Evolutionary conservation across 345 rosid species (phyloP), one percentile per base, ranked within the genome.

Genomic region (Carallia brachiata): DNA sequence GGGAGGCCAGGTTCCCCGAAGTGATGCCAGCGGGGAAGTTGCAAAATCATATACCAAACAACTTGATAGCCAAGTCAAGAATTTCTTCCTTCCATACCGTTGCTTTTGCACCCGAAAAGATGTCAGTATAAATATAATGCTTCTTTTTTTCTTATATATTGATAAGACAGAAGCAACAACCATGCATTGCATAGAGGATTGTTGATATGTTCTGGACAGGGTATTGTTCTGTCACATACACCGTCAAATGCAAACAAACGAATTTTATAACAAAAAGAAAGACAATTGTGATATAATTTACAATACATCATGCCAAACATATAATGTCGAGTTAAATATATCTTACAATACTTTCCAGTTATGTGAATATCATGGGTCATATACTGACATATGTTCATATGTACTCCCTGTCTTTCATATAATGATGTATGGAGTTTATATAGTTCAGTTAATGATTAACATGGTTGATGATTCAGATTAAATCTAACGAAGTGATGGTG

Each of bases 81-180:
- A 86, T 28, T 6, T 95, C 6, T 87, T 95, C 73, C 93, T 92
- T 34, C 97, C 97, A 6, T 95, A 88, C 72, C 96, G 92, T 55
- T 89, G 93, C 84, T 92, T 86, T 34, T 92, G 97, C 79, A 79
- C 88, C 12, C 73, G 93, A 54, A 95, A 90, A 67, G 91, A 89
- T n/a, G 99, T 92, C 48, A 28, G 83, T 72, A 32, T 39, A 1
- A 10, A 19, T 27, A 54, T 27, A 54, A 36, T 36, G 15, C 53
- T 44, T 31, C 13, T 6, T 7, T 6, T 4, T 40, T 23, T 2
- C 28, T 7, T 23, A 23, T 23, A 23, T 23, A 23, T 23, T 23
- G 23, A 23, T 23, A 27, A 15, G 50, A 44, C 50, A 44, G 5
- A 44, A 44, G 50, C 50, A 13, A 44, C 12, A 15, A 37, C 23